Evolutionary conservation across 2,329 filamentous ascomycete species (phyloP), one percentile per base, ranked within the genome.

Genomic region (Sporothrix dimorphospora): DNA sequence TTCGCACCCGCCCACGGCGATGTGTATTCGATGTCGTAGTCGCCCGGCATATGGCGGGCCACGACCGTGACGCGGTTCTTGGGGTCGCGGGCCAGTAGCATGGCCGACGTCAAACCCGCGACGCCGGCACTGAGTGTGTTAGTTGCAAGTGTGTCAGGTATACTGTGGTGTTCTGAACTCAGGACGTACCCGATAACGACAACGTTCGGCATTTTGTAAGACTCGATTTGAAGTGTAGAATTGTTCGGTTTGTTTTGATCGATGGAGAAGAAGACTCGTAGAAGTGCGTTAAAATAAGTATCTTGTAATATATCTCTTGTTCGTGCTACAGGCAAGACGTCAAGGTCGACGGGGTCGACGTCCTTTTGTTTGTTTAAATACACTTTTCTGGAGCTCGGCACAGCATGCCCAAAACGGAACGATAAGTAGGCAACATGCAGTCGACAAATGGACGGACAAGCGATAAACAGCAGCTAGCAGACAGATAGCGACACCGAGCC

Each of bases 1-100:
- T 96, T 95, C 74, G 93, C 94, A 16, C 94, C 94, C 3, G 94
- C 94, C 92, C 93, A 97, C 0, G 93, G 94, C 6, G 93, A 97
- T 0, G 93, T 91, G 80, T 97, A 98, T 84, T 97, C 92, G 76
- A 94, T 91, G 76, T 95, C 92, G 81, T 95, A 96, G 83, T 98
- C 94, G 47, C 94, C 94, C 0, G 94, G 94, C 91, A 97, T 96
- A 79, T 97, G 92, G 78, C 95, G 97, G 5, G 93, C 80, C 2
- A 83, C 77, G 0, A 83, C 78, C 0, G 81, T 82, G 69, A 83
- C 79, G 21, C 75, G 78, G 74, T 86, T 84, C 47, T 77, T 79
- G 68, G 81, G 80, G 76, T 81, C 80, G 75, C 81, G 84, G 6
- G 85, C 81, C 45, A 88, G 80, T 61, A 85, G 78, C 55, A 86